These are phyloP conservation scores for Coccomyxa subellipsoidea DNA, from an alignment of 163 green algal genomes.

Conservation along the genomic window DNA sequence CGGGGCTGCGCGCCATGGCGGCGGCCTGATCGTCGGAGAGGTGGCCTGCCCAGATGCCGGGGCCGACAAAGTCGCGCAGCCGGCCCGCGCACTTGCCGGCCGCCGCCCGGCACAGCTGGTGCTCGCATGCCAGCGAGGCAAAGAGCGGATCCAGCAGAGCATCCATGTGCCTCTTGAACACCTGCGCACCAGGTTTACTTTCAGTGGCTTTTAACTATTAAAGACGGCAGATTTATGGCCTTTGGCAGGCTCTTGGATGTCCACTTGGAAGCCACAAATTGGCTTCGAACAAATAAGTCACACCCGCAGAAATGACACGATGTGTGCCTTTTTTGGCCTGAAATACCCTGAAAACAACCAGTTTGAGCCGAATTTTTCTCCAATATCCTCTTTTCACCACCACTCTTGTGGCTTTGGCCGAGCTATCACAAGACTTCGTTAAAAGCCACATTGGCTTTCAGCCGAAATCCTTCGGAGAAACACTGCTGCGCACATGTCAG, in stretches of 20 bases:
- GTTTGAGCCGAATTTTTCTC: too few species aligned
- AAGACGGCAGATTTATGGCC: too few species aligned
- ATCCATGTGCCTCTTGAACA: slow-evolving; percentile 56
- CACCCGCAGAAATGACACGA: not conserved
- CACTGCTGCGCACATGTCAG: too few species aligned
- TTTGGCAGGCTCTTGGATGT: not conserved
- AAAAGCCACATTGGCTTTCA: too few species aligned
- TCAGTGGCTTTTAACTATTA: not conserved
- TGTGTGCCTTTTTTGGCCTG: too few species aligned
- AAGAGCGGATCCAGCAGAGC: slow-evolving; percentile 68
- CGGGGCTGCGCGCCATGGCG: slow-evolving; percentile 24
- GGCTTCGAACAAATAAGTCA: not conserved
- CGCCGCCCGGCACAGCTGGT: slow-evolving; percentile 66
- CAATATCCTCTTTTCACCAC: too few species aligned
- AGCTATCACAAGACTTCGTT: too few species aligned
- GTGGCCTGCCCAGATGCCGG: slow-evolving; percentile 61
- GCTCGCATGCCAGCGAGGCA: slow-evolving; percentile 52
- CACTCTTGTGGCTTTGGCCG: too few species aligned
- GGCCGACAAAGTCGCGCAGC: slow-evolving; percentile 68
- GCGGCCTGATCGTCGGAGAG: slow-evolving; percentile 29
- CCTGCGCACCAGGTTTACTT: slow-evolving; percentile 8
- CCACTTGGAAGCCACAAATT: too few species aligned
- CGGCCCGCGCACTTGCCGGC: slow-evolving; percentile 51
- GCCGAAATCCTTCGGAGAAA: too few species aligned
- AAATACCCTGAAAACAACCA: too few species aligned